Percentiles rank a stretch among this genome's conserved stretches.
Conservation (phyloP, 2,329 filamentous ascomycete species). For the Phyllosticta ampelicida region DNA sequence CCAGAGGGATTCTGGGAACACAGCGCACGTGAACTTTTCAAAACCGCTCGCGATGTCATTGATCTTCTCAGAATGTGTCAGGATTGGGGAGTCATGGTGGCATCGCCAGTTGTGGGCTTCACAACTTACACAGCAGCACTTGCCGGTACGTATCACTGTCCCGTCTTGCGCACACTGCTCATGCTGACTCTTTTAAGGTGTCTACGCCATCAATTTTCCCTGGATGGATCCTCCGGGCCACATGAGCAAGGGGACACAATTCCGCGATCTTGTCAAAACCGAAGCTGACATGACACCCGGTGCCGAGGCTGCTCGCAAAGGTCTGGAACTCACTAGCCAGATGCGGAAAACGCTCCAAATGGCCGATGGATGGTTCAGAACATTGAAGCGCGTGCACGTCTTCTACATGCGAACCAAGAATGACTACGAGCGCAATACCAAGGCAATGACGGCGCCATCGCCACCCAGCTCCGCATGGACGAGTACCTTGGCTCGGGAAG, state of each 20-base stretch:
- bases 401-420: conserved; percentile 44
- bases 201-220: conserved; percentile 57
- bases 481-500: conserved; percentile 31
- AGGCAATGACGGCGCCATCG: conserved; percentile 20
- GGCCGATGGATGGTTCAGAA: conserved; percentile 45
- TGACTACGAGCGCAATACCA: conserved; percentile 33
- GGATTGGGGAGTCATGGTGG: conserved; percentile 48
- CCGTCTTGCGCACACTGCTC: neutral
- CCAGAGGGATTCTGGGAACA: conserved; percentile 51
- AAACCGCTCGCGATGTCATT: conserved; percentile 51
- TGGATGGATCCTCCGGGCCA: conserved; percentile 53
- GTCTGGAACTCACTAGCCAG: conserved; percentile 40
- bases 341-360: conserved; percentile 46
- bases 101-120: conserved; percentile 58
- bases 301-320: conserved; percentile 37
- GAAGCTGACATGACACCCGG: conserved; percentile 14
- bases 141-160: conserved; percentile 30
- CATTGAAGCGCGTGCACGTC: conserved; percentile 42
- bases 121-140: conserved; percentile 58
- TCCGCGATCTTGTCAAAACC: conserved; percentile 12
- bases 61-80: conserved; percentile 54
- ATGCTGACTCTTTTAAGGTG: conserved; percentile 25
- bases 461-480: conserved; percentile 8
- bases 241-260: conserved; percentile 30
- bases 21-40: conserved; percentile 53